Base-by-base conservation (phyloP, 495 filamentous ascomycete genomes). In the Penicillium riverlandense region DNA sequence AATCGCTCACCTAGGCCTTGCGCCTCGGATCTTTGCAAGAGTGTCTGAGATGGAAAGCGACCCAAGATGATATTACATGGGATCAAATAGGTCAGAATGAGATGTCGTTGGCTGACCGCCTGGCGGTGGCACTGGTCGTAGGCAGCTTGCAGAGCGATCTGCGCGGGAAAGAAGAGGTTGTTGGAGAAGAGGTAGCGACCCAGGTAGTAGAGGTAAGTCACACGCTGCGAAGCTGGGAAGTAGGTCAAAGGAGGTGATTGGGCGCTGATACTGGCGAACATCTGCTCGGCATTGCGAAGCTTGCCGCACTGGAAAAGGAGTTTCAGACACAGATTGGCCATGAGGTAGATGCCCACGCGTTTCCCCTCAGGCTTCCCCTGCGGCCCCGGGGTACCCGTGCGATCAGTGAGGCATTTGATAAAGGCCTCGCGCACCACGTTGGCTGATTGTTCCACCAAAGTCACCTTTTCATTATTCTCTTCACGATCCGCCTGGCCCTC, bases 181-280 rank as follows among this genome's bases (percentile, higher is more conserved):
- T 86, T 88, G 43, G 82, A 78, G 55, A 95, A 90, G 47, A 85
- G 75, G 56, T 90, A 96, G 33, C 90, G 84, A 28, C 91, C 91
- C 12, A 96, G 84, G 57, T 95, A 96, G 65, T 95, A 96, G 6
- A 95, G 80, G 59, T 90, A 97, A 14, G 91, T 90, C 27, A 94
- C 86, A 34, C 88, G 79, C 45, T 96, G 87, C 8, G 87, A 77
- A n/a, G 88, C 87, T 11, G 91, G 87, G 57, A 90, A 96, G 35
- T 84, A 70, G 4, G 72, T 69, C 11, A 95, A 71, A 0, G 86
- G 86, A 6, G 90, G 87, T 2, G 87, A 88, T 49, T 84, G 82
- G 31, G 87, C 80, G 49, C 79, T 83, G 54, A 97, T 88, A 54
- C 94, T 95, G 48, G 82, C 84, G 60, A 96, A 90, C 62, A 97